These are phyloP conservation scores for Acrodontium crateriforme DNA, from an alignment of 2,329 filamentous ascomycete species.

Conservation along the genomic window DNA sequence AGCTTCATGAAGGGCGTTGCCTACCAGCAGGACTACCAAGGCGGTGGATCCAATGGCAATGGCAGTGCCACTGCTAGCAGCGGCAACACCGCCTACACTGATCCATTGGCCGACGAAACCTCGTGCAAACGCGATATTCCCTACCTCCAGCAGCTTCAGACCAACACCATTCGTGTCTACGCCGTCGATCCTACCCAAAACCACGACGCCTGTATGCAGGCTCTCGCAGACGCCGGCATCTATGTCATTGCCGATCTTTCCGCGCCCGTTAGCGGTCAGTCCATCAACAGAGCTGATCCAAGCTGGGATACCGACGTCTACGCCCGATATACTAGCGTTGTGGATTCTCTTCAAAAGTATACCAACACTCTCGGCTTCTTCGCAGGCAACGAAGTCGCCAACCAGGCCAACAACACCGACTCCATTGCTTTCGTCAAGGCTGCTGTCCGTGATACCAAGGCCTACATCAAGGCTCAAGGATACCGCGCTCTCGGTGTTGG, in stretches of 20 bases:
- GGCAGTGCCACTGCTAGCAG: constrained; percentile 31
- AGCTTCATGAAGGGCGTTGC: constrained; percentile 84
- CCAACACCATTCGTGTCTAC: constrained; percentile 92
- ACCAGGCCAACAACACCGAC: constrained; percentile 73
- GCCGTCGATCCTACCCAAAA: constrained; percentile 68
- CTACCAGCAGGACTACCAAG: constrained; percentile 65
- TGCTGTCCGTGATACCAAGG: constrained; percentile 89
- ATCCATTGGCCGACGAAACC: constrained; percentile 62
- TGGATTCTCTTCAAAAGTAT: constrained; percentile 72
- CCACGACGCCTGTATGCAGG: constrained; percentile 73
- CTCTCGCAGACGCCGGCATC: constrained; percentile 74
- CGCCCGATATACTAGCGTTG: constrained; percentile 66
- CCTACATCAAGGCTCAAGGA: constrained; percentile 70
- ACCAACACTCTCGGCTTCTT: constrained; percentile 94
- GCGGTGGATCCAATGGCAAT: constrained; percentile 32
- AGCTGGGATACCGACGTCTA: constrained; percentile 69
- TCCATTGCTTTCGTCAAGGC: constrained; percentile 95
- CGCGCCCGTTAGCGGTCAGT: constrained; percentile 54
- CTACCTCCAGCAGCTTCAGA: constrained; percentile 60
- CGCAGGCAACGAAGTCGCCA: constrained; percentile 93
- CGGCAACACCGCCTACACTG: constrained; percentile 45
- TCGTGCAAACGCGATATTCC: constrained; percentile 77
- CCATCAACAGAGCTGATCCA: constrained; percentile 72
- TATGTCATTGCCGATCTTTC: constrained; percentile 89
- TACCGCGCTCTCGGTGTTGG: constrained; percentile 76